Conservation (phyloP, 805 yeast genomes). For the Myxozyma neglecta region DNA sequence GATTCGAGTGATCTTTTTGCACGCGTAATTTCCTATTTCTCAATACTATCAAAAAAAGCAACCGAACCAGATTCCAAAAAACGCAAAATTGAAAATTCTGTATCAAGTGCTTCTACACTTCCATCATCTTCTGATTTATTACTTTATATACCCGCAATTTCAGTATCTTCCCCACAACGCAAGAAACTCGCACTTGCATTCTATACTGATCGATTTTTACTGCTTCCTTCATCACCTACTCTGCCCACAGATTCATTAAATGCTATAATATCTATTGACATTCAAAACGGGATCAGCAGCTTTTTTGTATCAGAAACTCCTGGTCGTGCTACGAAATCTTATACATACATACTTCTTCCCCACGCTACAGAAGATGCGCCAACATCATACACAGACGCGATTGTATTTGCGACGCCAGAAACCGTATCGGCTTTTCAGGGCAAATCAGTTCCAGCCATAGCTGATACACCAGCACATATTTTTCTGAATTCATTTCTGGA, state of each 20-base stretch:
- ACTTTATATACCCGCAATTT: conserved; percentile 21
- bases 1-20: not conserved
- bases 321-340: conserved; percentile 22
- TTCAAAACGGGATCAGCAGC: not conserved
- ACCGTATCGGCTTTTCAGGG: conserved; percentile 5
- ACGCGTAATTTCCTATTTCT: conserved; percentile 1
- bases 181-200: conserved; percentile 29
- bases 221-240: conserved; percentile 12
- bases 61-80: not conserved
- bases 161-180: conserved; percentile 32
- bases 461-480: conserved; percentile 1
- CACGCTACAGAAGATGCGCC: conserved; percentile 1
- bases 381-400: conserved; percentile 17
- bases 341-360: conserved; percentile 10
- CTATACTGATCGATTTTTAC: conserved; percentile 10
- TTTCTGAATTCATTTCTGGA: not conserved
- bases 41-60: not conserved
- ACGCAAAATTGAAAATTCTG: conserved; percentile 3
- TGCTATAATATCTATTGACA: not conserved
- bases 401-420: conserved; percentile 25
- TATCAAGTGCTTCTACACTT: not conserved
- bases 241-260: not conserved
- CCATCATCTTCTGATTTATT: not conserved
- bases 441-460: conserved; percentile 1
- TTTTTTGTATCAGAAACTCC: conserved; percentile 20